Evolutionary conservation across 192 early-diverging fungal genomes (phyloP).

Genomic region (Podila clonocystis): DNA sequence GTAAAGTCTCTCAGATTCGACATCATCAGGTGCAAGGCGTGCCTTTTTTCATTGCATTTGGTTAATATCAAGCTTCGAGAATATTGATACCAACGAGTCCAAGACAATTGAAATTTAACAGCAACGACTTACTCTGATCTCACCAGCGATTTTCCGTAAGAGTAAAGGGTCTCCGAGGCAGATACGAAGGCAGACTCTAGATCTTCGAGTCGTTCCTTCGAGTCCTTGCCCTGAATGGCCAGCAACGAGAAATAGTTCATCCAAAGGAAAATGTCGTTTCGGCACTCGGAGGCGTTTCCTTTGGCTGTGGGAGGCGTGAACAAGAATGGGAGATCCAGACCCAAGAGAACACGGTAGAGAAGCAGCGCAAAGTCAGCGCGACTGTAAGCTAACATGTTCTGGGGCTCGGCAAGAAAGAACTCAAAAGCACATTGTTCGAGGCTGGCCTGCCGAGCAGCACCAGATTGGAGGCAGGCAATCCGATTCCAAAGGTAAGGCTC

Average conservation of each 20-base stretch:
- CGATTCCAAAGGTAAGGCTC: conserved; percentile 45
- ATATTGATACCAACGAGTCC: not conserved
- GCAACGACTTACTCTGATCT: conserved; percentile 17
- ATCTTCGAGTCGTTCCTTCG: not conserved
- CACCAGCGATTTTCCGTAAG: not conserved
- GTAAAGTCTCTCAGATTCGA: conserved; percentile 6
- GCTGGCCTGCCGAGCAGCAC: not conserved
- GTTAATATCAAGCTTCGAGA: not conserved
- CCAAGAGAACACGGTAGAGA: conserved; percentile 28
- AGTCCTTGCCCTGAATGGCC: conserved; percentile 4
- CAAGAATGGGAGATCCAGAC: conserved; percentile 9
- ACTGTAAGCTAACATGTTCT: not conserved
- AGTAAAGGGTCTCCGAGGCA: conserved; percentile 10
- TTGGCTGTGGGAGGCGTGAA: conserved; percentile 9
- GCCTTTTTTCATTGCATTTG: not conserved
- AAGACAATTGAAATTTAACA: not conserved
- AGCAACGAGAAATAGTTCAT: conserved; percentile 39
- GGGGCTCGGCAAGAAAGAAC: conserved; percentile 6
- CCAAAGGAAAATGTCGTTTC: conserved; percentile 37
- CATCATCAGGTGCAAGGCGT: conserved; percentile 22
- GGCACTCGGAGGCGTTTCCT: conserved; percentile 1
- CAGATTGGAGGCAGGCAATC: conserved; percentile 14
- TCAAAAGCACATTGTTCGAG: conserved; percentile 22
- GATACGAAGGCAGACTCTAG: conserved; percentile 5
- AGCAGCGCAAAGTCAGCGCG: conserved; percentile 11